Percentiles rank a stretch among this genome's conserved stretches.
Conservation (phyloP, 169 alveolate species). For the Perkinsus marinus region DNA sequence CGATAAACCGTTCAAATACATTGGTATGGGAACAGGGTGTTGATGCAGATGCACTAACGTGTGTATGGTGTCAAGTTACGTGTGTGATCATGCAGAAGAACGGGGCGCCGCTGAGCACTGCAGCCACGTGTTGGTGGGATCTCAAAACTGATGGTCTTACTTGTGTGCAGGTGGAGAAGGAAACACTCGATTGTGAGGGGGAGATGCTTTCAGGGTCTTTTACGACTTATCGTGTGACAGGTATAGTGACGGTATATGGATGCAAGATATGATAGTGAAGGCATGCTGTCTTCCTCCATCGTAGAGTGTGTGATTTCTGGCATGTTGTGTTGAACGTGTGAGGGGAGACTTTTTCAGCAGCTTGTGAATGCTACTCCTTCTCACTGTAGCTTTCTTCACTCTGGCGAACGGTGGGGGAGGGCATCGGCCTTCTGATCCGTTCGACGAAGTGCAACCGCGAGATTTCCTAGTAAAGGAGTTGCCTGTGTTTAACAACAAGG, state of each 20-base stretch:
- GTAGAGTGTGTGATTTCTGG: background rate
- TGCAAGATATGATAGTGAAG: background rate
- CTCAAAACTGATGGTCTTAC: constrained; percentile 54
- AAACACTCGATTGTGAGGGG: constrained; percentile 41
- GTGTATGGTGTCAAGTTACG: constrained; percentile 28
- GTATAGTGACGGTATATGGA: background rate
- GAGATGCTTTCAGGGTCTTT: background rate
- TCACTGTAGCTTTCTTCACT: too few relatives aligned
- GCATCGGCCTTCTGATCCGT: background rate
- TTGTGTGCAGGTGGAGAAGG: constrained; percentile 46
- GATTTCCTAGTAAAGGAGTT: background rate
- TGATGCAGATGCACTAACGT: background rate
- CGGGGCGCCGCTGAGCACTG: constrained; percentile 54
- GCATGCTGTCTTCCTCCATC: background rate
- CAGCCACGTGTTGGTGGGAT: constrained; percentile 59
- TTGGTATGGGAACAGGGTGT: constrained; percentile 14
- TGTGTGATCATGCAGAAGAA: constrained; percentile 51
- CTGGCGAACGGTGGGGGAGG: too few relatives aligned
- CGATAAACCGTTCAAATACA: constrained; percentile 51
- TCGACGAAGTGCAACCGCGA: background rate
- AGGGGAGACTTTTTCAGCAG: too few relatives aligned
- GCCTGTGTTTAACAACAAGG: background rate
- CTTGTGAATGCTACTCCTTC: too few relatives aligned
- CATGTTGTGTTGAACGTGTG: too few relatives aligned
- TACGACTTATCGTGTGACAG: background rate